Conservation (phyloP, 352 stramenopile species). For the Pythium phragmitis region DNA sequence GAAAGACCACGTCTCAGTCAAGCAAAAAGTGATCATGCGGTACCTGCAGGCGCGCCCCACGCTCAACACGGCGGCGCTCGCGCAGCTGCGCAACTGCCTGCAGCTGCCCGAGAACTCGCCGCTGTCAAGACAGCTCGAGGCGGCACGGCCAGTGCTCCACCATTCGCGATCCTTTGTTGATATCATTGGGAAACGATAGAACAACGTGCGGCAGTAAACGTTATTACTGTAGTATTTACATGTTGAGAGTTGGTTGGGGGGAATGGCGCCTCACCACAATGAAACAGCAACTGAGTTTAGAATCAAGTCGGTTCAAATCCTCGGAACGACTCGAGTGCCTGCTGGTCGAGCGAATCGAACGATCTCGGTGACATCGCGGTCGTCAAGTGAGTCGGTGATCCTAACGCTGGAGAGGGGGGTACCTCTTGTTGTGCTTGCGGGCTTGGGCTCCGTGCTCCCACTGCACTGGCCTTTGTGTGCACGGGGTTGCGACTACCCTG, state of each 20-base stretch:
- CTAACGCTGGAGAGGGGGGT: neutral
- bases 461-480: constrained; percentile 27
- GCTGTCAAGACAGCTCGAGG: constrained; percentile 48
- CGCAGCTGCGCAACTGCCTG: constrained; percentile 52
- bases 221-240: too few species aligned
- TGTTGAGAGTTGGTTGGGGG: too few species aligned
- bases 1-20: constrained; percentile 44
- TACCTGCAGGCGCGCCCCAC: constrained; percentile 43
- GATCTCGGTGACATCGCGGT: neutral
- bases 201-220: too few species aligned
- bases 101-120: constrained; percentile 52
- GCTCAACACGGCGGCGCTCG: constrained; percentile 41
- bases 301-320: neutral
- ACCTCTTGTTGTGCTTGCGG: neutral
- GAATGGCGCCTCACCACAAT: neutral
- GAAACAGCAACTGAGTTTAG: neutral
- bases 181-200: constrained; percentile 38
- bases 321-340: constrained; percentile 16
- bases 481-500: constrained; percentile 46
- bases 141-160: constrained; percentile 22
- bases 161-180: constrained; percentile 44
- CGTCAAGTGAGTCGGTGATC: neutral
- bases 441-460: neutral
- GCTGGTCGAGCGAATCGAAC: constrained; percentile 23
- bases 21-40: constrained; percentile 44